phyloP scores from a whole-genome alignment of 2,329 filamentous ascomycete species.

The Hymenoscyphus fraxineus region DNA sequence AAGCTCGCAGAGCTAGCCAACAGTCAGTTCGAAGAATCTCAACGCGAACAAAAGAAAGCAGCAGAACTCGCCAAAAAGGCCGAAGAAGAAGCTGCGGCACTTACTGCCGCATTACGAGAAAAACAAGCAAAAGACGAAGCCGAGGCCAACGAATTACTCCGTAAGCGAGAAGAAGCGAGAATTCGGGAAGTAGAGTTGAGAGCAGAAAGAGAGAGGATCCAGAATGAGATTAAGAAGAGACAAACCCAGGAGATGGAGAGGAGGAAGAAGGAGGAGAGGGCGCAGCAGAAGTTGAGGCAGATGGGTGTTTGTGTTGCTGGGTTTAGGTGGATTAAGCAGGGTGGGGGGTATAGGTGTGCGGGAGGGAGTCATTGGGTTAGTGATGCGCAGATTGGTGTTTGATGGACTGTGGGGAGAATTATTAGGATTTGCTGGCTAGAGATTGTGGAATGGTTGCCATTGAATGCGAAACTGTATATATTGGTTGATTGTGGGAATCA shows the following conservation, averaged over 20 bases:
- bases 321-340: constrained; percentile 59
- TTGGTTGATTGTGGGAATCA: no score
- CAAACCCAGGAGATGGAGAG: constrained; percentile 40
- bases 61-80: constrained; percentile 16
- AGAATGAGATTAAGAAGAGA: constrained; percentile 37
- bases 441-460: not conserved
- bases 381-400: constrained; percentile 35
- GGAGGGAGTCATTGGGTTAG: constrained; percentile 56
- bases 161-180: constrained; percentile 29
- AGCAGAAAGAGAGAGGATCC: constrained; percentile 27
- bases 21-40: constrained; percentile 6
- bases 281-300: constrained; percentile 45
- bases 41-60: constrained; percentile 27
- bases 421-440: not conserved
- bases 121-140: constrained; percentile 11
- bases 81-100: constrained; percentile 14
- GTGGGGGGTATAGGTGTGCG: constrained; percentile 56
- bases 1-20: constrained; percentile 27
- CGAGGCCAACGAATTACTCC: constrained; percentile 23
- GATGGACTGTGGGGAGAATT: not conserved
- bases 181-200: constrained; percentile 32
- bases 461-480: not conserved
- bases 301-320: constrained; percentile 56
- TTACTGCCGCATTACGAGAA: constrained; percentile 4
- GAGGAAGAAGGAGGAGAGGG: constrained; percentile 38